A percentile compares a stretch with the other conserved stretches of the same genome.
These are phyloP conservation scores for Trematosphaeria pertusa DNA, from an alignment of 2,329 filamentous ascomycete species.

Conservation along the genomic window DNA sequence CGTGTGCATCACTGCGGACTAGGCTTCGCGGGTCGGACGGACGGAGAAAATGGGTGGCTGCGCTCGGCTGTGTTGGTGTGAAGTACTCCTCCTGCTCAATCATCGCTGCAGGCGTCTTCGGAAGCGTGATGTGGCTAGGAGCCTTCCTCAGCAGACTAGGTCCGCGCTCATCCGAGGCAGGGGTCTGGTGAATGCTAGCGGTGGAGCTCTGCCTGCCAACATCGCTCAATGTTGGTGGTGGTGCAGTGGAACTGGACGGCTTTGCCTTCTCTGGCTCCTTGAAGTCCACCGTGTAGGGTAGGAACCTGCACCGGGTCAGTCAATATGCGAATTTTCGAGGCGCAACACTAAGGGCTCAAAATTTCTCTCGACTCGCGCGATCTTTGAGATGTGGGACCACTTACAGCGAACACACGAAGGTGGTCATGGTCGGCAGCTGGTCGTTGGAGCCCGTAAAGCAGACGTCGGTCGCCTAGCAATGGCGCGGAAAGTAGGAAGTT, in stretches of 20 bases:
- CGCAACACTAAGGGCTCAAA: neutral
- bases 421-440: slow-evolving; percentile 57
- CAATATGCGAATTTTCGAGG: slow-evolving; percentile 3
- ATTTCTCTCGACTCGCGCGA: neutral
- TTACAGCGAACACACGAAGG: slow-evolving; percentile 67
- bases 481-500: too few relatives aligned
- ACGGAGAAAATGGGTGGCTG: slow-evolving; percentile 62
- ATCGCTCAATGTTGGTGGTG: slow-evolving; percentile 41
- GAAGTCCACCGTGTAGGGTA: slow-evolving; percentile 93
- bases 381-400: slow-evolving; percentile 31
- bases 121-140: slow-evolving; percentile 36
- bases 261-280: slow-evolving; percentile 57
- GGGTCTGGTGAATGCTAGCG: slow-evolving; percentile 27
- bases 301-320: slow-evolving; percentile 67
- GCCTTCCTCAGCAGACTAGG: slow-evolving; percentile 51
- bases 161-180: slow-evolving; percentile 36
- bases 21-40: slow-evolving; percentile 59
- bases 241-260: slow-evolving; percentile 28
- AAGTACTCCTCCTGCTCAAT: slow-evolving; percentile 55
- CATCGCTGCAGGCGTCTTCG: slow-evolving; percentile 51
- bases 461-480: slow-evolving; percentile 10
- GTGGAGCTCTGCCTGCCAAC: slow-evolving; percentile 59
- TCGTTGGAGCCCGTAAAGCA: slow-evolving; percentile 10
- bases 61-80: slow-evolving; percentile 49
- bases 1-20: slow-evolving; percentile 75